Percentiles rank a stretch among this genome's conserved stretches.
phyloP scores from a whole-genome alignment of 2,329 filamentous ascomycete genomes.

The Diaporthe capsici region DNA sequence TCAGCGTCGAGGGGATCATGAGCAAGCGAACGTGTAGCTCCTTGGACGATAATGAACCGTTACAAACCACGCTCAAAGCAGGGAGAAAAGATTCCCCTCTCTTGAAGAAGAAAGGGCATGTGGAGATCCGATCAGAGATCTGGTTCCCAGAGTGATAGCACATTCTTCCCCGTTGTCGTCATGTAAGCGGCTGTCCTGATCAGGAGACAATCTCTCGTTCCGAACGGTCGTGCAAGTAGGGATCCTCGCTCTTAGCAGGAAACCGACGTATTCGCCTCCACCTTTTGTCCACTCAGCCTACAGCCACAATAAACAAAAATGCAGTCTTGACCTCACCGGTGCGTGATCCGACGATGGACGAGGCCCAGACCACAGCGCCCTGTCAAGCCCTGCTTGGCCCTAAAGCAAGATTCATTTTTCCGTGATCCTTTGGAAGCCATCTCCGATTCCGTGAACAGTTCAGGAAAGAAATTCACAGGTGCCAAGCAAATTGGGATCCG shows the following conservation, averaged over 20 bases:
- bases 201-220: neutral
- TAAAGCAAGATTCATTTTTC: neutral
- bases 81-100: neutral
- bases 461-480: neutral
- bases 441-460: neutral
- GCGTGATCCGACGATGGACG: no score
- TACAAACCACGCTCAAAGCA: neutral
- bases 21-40: neutral
- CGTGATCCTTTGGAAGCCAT: neutral
- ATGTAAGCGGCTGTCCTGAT: constrained; percentile 9
- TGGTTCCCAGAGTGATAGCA: neutral
- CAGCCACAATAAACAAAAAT: neutral
- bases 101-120: neutral
- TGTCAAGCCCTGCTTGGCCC: neutral
- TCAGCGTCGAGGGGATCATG: neutral
- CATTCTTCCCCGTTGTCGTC: neutral
- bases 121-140: neutral
- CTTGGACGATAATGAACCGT: neutral
- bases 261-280: neutral
- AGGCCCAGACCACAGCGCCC: no score
- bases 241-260: neutral
- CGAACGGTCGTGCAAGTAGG: neutral
- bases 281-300: neutral
- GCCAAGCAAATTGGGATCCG: neutral
- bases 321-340: neutral